These are phyloP conservation scores for Linnemannia schmuckeri DNA, from an alignment of 192 early-diverging fungal genomes.

Conservation along the genomic window DNA sequence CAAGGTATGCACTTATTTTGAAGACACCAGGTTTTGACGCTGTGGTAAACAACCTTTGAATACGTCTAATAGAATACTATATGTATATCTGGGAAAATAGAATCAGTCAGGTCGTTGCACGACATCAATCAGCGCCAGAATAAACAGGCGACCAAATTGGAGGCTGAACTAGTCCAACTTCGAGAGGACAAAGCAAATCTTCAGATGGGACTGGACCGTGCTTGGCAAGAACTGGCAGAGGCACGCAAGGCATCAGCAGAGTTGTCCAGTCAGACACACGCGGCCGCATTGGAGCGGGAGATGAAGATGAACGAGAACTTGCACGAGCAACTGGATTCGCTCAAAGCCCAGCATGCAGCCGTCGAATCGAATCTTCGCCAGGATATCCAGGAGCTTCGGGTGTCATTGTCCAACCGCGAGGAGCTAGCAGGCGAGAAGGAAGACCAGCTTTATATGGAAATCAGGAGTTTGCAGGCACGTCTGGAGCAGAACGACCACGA, in stretches of 20 bases:
- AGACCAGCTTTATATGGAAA: constrained; percentile 58
- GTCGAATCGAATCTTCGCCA: constrained; percentile 33
- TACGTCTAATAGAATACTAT: no score
- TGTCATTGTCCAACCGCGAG: constrained; percentile 57
- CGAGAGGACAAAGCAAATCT: constrained; percentile 35
- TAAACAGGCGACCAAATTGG: constrained; percentile 36
- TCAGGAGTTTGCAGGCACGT: constrained; percentile 52
- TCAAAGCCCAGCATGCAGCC: constrained; percentile 44
- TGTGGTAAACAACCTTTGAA: no score
- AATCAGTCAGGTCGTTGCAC: constrained; percentile 15
- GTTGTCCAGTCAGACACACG: constrained; percentile 47
- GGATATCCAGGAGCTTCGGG: constrained; percentile 61
- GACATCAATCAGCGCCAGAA: constrained; percentile 44
- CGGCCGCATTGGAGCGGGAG: constrained; percentile 63
- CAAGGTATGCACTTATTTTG: constrained; percentile 24
- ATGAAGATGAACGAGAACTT: constrained; percentile 61
- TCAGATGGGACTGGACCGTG: constrained; percentile 37
- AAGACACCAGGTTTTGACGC: background rate
- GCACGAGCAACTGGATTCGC: constrained; percentile 39
- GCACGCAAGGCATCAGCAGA: constrained; percentile 43
- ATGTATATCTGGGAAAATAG: constrained; percentile 3
- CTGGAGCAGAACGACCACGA: constrained; percentile 57
- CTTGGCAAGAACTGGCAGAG: constrained; percentile 38
- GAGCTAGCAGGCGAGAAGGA: constrained; percentile 58
- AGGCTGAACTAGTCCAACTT: constrained; percentile 22